Base-by-base conservation (phyloP, 352 stramenopile genomes). In the Plasmopara muralis region DNA sequence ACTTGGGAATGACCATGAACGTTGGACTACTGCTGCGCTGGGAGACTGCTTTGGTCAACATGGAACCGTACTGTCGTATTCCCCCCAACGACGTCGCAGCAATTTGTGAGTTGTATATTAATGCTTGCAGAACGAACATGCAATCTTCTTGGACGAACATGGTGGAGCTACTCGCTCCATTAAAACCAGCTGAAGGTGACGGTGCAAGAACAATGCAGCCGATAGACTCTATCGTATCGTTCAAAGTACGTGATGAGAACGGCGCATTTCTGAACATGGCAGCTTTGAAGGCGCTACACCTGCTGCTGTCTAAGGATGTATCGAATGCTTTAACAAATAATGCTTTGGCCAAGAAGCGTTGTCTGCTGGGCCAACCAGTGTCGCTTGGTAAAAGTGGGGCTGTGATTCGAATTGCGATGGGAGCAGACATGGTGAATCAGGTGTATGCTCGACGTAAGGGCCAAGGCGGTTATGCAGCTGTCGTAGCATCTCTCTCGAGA, bases 361-460 rank as follows among this genome's bases (percentile, higher is more conserved):
- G 75, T 39, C 49, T 93, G 14, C 47, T 95, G 8, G 85, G 85
- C 7, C 85, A 95, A 39, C 85, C 85, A 7, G 85, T 95, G 30
- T 72, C 77, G 43, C 73, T 92, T 0, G 78, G 81, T 16, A 85
- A 87, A 63, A 76, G 65, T 34, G 68, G 70, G 35, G 73, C 70
- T 40, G 81, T 95, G 7, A 31, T 95, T 34, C 78, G 85, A n/a
- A 89, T 94, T 50, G 85, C 85, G 0, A 68, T 95, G 29, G 83
- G 85, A 10, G 85, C 85, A 18, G 85, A 94, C 49, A 95, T 95
- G 81, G 68, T 94, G 40, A 92, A 92, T 44, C 47, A 51, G 14
- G 72, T 87, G 42, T 78, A 82, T 59, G 64, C 68, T 50, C 64
- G 65, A 20, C 63, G 71, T 5, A 62, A 62, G 31, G 55, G 50